These are phyloP conservation scores for Arctium lappa DNA, from an alignment of 129 eudicot species.

Conservation along the genomic window DNA sequence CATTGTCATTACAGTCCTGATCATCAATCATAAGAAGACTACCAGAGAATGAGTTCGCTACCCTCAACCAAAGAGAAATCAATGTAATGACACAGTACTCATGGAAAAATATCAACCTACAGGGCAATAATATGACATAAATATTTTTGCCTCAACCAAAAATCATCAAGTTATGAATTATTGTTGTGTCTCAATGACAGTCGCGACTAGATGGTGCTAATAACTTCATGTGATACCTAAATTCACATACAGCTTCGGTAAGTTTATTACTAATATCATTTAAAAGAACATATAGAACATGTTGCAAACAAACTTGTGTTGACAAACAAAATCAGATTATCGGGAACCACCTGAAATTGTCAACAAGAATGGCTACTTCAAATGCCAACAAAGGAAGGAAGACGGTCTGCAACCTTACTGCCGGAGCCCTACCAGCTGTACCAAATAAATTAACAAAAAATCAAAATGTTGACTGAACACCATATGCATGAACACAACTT, in stretches of 20 bases:
- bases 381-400: slow-evolving; percentile 82
- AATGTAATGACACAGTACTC: neutral
- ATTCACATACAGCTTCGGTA: neutral
- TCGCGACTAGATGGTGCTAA: neutral
- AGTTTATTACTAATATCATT: neutral
- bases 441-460: neutral
- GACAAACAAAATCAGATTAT: neutral
- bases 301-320: neutral
- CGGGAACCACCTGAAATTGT: slow-evolving; percentile 75
- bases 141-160: no score
- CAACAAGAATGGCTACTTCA: slow-evolving; percentile 66
- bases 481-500: neutral
- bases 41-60: neutral
- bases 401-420: slow-evolving; percentile 70
- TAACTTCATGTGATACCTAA: neutral
- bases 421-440: slow-evolving; percentile 53
- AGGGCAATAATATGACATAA: neutral
- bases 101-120: neutral
- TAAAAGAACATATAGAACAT: neutral
- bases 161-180: no score
- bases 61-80: neutral
- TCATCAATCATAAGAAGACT: neutral
- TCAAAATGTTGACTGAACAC: slow-evolving; percentile 9
- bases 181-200: no score
- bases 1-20: neutral